Evolutionary conservation across 345 rosid species (phyloP).

Genomic region (Melastoma malabathricum): DNA sequence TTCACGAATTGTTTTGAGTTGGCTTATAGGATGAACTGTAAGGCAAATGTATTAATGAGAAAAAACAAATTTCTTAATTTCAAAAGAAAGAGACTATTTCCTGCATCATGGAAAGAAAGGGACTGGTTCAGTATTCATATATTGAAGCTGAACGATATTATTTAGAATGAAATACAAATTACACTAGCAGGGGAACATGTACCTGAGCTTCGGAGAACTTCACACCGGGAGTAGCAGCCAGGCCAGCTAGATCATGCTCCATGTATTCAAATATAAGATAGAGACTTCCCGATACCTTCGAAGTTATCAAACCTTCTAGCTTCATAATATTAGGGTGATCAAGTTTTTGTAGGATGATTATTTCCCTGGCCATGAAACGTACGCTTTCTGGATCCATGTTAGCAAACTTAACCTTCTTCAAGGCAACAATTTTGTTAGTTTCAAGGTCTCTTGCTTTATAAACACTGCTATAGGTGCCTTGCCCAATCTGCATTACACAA

Average conservation of each 20-base stretch:
- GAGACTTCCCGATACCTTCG: constrained; percentile 24
- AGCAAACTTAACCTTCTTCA: constrained; percentile 33
- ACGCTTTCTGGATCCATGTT: constrained; percentile 31
- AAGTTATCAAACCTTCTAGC: constrained; percentile 29
- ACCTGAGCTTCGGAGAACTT: constrained; percentile 29
- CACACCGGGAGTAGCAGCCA: constrained; percentile 15
- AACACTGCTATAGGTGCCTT: constrained; percentile 36
- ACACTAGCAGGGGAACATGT: not conserved
- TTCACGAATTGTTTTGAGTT: no score
- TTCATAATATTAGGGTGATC: constrained; percentile 32
- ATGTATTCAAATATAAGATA: constrained; percentile 28
- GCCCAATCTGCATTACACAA: constrained; percentile 21
- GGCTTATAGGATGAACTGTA: no score
- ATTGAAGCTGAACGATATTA: no score
- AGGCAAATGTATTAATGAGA: no score
- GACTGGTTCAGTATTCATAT: no score
- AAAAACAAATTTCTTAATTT: no score
- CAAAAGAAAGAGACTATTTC: no score
- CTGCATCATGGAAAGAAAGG: no score
- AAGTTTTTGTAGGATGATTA: constrained; percentile 20
- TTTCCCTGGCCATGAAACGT: constrained; percentile 33
- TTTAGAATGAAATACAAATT: no score
- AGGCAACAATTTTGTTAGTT: constrained; percentile 23
- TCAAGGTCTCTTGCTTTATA: constrained; percentile 28
- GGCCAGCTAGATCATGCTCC: constrained; percentile 35